Base-by-base conservation (phyloP, 768 basidiomycete genomes). In the Phaffia australis region DNA sequence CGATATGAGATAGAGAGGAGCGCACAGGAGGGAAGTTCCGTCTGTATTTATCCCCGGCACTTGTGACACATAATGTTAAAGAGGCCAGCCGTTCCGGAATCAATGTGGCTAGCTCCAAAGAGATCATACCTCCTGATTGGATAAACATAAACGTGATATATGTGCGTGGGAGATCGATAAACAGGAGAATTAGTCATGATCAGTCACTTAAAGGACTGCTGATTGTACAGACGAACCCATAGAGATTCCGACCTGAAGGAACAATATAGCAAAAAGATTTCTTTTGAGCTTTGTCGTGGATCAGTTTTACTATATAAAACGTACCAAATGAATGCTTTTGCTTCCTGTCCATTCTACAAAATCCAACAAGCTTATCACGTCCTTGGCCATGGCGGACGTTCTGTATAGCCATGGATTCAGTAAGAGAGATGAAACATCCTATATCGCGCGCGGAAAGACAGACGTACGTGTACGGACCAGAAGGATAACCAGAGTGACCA, bases 331-430 rank as follows among this genome's bases (percentile, higher is more conserved):
- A 7, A 91, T 54, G 57, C 81, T 80, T 5, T 81, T 81, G 14
- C 81, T 76, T 8, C 73, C 79, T 0, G 81, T 87, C 87, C 88
- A 91, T 1, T 82, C 85, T 7, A 91, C 69, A 70, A 83, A 81
- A 71, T 90, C 81, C 5, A 91, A 78, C 4, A 89, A 79, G 15
- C 79, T 81, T 32, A 88, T 75, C 6, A 79, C 79, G 69, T 91
- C 89, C 65, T 85, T 82, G 2, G 89, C 88, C 88, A 90, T 89
- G 1, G 79, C 84, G 60, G 80, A 80, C 18, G 88, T 87, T 42
- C 87, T 88, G 69, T 27, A n/a, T 46, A 51, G 62, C 42, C 30
- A 58, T 56, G 60, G 58, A 49, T 62, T 59, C 30, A 48, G 57
- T 60, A 21, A 60, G 51, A n/a, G 29, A 18, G n/a, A n/a, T 42